These are phyloP conservation scores for Rubus parviflorus DNA, from an alignment of 306 rosid species.

Conservation along the genomic window DNA sequence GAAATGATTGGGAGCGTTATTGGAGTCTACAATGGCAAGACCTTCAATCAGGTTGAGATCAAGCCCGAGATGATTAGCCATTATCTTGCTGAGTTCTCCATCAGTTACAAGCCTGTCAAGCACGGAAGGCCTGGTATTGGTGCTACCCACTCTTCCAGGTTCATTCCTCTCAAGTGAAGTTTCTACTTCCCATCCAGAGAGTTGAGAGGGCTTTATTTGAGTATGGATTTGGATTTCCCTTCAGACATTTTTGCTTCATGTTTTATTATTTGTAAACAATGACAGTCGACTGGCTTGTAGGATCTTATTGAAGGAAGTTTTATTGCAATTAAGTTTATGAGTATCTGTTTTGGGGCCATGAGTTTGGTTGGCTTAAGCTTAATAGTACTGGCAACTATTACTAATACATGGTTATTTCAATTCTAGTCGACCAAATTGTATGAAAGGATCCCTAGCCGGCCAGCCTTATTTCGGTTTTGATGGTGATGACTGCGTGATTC, in stretches of 20 bases:
- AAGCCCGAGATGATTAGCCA: constrained; percentile 90
- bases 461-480: neutral
- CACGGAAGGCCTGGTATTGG: constrained; percentile 99
- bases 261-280: constrained; percentile 14
- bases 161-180: constrained; percentile 87
- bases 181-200: neutral
- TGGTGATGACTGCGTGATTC: neutral
- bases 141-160: constrained; percentile 96
- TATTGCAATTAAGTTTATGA: neutral
- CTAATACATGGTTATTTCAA: neutral
- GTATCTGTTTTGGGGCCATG: too few relatives aligned
- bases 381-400: neutral
- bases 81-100: constrained; percentile 86
- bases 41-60: constrained; percentile 83
- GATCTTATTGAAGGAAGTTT: constrained; percentile 1
- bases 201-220: neutral
- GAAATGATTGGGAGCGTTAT: constrained; percentile 87
- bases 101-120: constrained; percentile 91
- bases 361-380: neutral
- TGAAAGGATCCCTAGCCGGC: neutral
- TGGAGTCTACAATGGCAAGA: constrained; percentile 83
- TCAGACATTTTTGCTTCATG: neutral
- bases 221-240: constrained; percentile 8
- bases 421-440: neutral
- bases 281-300: constrained; percentile 5